Evolutionary conservation across 2,329 filamentous ascomycete genomes (phyloP), one percentile per base, ranked within the genome.

Genomic region (Macrophomina phaseolina): DNA sequence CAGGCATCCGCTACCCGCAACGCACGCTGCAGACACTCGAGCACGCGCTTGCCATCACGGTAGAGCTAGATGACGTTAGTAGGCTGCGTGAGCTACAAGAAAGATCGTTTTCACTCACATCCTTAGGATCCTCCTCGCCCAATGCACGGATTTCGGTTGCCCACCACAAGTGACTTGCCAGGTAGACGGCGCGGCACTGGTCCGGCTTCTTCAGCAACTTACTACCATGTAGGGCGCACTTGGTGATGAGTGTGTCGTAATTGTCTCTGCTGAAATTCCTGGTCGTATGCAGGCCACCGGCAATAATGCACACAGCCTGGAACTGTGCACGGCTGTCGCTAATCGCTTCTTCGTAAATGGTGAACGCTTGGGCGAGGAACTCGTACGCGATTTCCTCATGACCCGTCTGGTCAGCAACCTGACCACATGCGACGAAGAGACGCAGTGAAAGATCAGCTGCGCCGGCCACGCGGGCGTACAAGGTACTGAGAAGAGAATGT

Each of bases 91-190:
- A 16, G 23, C 34, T 5, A 48, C 45, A 58, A 45, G 28, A 34
- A 36, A 30, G n/a, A 16, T 11, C 16, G 18, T n/a, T 18, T 18
- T 8, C 55, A 83, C 89, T 84, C 81, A 94, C 91, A 75, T 89
- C 87, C 67, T 91, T 91, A 42, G 92, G 86, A 69, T 97, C 93
- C 53, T 93, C 89, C 76, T 97, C 94, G 11, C 87, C 88, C 71
- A 90, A 89, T 18, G 88, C 87, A 1, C 88, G 83, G 68, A 93
- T 91, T 53, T 97, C 94, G 12, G 93, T 94, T 0, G 93, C 92
- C 95, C 95, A 99, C 95, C 95, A 99, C 63, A 99, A 81, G 79
- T 99, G 95, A 77, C 94, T 97, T 3, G 95, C 95, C 71, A 99
- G 83, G 75, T 98, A 99, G 11, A 99, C 95, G 0, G 95, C 95